phyloP scores from a whole-genome alignment of 2,329 filamentous ascomycete species.

The Rutstroemia sp. region DNA sequence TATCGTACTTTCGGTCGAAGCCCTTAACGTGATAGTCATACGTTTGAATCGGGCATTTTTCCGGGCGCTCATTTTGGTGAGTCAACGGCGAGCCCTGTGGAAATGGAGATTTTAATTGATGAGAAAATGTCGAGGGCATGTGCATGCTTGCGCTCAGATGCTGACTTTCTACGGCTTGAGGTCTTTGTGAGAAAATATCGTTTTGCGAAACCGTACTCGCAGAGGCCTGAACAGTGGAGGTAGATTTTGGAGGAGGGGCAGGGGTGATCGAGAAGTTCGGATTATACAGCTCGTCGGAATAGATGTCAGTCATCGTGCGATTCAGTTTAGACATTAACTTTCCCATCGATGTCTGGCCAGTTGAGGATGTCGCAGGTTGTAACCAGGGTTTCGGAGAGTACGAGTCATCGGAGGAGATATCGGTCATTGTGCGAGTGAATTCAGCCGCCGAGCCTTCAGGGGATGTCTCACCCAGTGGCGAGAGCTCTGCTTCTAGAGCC shows the following conservation, averaged over 20 bases:
- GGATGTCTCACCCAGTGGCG: too few species aligned
- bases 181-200: constrained; percentile 63
- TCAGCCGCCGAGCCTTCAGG: too few species aligned
- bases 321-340: too few species aligned
- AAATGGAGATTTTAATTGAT: constrained; percentile 71
- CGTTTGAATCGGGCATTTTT: constrained; percentile 89
- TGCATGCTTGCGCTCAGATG: constrained; percentile 54
- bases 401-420: too few species aligned
- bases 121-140: too few species aligned
- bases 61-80: constrained; percentile 85
- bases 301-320: too few species aligned
- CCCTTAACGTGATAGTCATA: constrained; percentile 94
- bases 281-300: constrained; percentile 70
- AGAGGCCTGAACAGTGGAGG: constrained; percentile 23
- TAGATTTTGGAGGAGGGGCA: constrained; percentile 42
- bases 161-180: constrained; percentile 72
- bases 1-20: constrained; percentile 95
- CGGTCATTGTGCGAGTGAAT: too few species aligned
- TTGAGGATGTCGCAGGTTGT: too few species aligned
- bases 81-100: constrained; percentile 74
- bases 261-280: constrained; percentile 55
- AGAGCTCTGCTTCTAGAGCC: too few species aligned
- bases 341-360: too few species aligned
- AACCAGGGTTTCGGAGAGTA: too few species aligned
- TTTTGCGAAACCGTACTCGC: constrained; percentile 43